Conservation (phyloP, 2,329 filamentous ascomycete genomes). For the Aspergillus fischeri region DNA sequence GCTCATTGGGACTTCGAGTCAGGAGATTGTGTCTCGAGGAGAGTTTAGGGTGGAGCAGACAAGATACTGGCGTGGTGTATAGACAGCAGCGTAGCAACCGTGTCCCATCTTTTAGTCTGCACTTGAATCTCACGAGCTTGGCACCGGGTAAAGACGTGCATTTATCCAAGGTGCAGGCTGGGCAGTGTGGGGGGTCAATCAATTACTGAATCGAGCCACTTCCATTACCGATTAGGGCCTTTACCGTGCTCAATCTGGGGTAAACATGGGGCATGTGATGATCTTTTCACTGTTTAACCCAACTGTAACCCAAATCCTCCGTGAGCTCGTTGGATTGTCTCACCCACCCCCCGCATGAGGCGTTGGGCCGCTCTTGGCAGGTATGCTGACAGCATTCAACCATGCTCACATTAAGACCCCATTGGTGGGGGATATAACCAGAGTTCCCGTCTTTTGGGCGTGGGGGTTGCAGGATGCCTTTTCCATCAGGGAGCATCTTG, state of each 20-base stretch:
- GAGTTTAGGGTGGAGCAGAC: conserved; percentile 17
- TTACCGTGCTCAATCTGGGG: not conserved
- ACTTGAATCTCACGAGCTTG: not conserved
- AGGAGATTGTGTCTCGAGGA: conserved; percentile 17
- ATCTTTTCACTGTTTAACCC: not conserved
- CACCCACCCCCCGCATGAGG: not conserved
- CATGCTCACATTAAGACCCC: not conserved
- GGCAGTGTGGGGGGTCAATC: not conserved
- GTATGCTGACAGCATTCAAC: not conserved
- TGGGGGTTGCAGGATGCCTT: not conserved
- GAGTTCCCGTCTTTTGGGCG: not conserved
- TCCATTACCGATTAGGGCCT: not conserved
- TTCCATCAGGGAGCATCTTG: not conserved
- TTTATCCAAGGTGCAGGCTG: conserved; percentile 3
- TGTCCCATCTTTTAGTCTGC: not conserved
- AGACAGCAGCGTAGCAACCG: not conserved
- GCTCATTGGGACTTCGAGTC: conserved; percentile 32
- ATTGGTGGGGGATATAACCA: not conserved
- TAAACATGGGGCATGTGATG: not conserved
- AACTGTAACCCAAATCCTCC: not conserved
- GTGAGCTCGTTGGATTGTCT: not conserved
- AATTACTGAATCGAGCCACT: not conserved
- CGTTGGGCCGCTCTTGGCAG: not conserved
- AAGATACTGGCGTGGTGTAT: conserved; percentile 21
- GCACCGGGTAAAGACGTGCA: not conserved